phyloP scores from a whole-genome alignment of 352 stramenopile genomes.

The Sclerospora graminicola region DNA sequence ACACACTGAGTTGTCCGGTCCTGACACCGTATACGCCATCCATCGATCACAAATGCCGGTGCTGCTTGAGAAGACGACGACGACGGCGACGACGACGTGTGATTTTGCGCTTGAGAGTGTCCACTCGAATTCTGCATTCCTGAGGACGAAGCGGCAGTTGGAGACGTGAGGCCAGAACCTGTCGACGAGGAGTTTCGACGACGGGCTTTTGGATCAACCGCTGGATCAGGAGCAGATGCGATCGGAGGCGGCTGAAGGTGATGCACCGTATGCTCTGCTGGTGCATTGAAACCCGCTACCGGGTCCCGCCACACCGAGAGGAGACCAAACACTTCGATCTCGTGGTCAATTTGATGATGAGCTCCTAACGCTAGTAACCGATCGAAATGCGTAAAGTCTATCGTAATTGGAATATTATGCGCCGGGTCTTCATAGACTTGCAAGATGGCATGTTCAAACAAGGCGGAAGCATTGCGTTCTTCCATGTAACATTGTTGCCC shows the following conservation, averaged over 20 bases:
- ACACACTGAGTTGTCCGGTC: conserved; percentile 43
- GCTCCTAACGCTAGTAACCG: conserved; percentile 40
- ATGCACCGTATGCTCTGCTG: conserved; percentile 28
- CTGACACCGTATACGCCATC: conserved; percentile 61
- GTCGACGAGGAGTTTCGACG: conserved; percentile 15
- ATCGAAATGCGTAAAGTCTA: conserved; percentile 68
- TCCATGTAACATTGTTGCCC: conserved; percentile 74
- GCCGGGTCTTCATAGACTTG: conserved; percentile 43
- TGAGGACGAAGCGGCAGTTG: conserved; percentile 8
- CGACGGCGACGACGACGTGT: conserved; percentile 4
- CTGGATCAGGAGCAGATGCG: conserved; percentile 11
- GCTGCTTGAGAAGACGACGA: conserved; percentile 8
- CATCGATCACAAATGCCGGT: conserved; percentile 34
- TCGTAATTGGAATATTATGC: conserved; percentile 25
- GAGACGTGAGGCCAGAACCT: conserved; percentile 8
- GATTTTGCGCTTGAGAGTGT: conserved; percentile 5
- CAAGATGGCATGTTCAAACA: conserved; percentile 61
- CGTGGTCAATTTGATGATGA: conserved; percentile 39
- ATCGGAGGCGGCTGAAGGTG: conserved; percentile 18
- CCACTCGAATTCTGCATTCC: neutral
- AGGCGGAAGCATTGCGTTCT: conserved; percentile 45
- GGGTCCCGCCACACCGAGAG: conserved; percentile 59
- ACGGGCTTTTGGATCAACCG: conserved; percentile 8
- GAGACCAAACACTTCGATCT: conserved; percentile 71
- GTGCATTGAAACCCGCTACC: conserved; percentile 44